Percentiles rank a stretch among this genome's conserved stretches.
These are phyloP conservation scores for Lactifluus hygrophoroides DNA, from an alignment of 768 basidiomycete genomes.

Conservation along the genomic window DNA sequence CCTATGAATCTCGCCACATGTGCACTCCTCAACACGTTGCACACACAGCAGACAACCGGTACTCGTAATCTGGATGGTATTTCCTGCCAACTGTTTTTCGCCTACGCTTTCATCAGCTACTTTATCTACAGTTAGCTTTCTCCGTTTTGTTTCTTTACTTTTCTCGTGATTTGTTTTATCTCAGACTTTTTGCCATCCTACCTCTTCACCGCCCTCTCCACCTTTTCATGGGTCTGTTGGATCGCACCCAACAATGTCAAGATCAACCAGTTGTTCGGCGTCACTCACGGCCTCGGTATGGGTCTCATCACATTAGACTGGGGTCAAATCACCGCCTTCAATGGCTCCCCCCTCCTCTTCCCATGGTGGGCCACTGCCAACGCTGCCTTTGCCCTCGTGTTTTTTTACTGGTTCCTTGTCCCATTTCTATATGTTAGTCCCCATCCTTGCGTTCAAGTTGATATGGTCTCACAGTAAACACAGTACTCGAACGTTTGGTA, in stretches of 20 bases:
- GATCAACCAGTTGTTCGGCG: neutral
- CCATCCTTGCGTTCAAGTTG: too few species aligned
- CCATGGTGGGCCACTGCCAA: slow-evolving; percentile 90
- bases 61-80: neutral
- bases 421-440: slow-evolving; percentile 36
- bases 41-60: neutral
- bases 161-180: neutral
- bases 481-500: slow-evolving; percentile 55
- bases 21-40: neutral
- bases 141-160: neutral
- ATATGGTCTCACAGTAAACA: slow-evolving; percentile 30
- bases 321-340: slow-evolving; percentile 56
- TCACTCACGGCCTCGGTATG: slow-evolving; percentile 36
- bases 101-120: too few species aligned
- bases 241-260: neutral
- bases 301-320: slow-evolving; percentile 88
- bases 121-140: too few species aligned
- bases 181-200: neutral
- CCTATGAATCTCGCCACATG: neutral
- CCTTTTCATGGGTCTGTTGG: neutral
- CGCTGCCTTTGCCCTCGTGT: slow-evolving; percentile 76
- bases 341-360: slow-evolving; percentile 42
- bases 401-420: slow-evolving; percentile 36
- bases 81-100: neutral
- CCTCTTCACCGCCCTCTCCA: neutral